These are phyloP conservation scores for Ascochyta koolunga DNA, from an alignment of 2,329 filamentous ascomycete species.

Conservation along the genomic window DNA sequence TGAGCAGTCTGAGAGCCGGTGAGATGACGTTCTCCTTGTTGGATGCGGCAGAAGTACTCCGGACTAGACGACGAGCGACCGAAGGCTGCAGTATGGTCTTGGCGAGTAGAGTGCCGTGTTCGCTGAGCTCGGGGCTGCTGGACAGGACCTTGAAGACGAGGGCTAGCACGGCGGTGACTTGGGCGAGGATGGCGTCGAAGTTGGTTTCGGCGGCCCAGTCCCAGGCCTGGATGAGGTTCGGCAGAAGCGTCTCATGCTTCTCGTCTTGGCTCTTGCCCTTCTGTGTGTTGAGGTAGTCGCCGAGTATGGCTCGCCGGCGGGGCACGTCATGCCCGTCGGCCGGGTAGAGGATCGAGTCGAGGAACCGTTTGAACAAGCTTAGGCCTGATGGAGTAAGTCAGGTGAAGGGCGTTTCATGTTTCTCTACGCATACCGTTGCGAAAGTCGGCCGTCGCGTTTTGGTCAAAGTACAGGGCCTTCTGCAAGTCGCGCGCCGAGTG, in stretches of 20 bases:
- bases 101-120: slow-evolving; percentile 78
- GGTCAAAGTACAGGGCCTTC: slow-evolving; percentile 46
- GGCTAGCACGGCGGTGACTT: slow-evolving; percentile 79
- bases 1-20: slow-evolving; percentile 82
- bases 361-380: slow-evolving; percentile 72
- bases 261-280: slow-evolving; percentile 57
- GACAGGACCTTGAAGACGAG: slow-evolving; percentile 82
- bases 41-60: slow-evolving; percentile 79
- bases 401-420: neutral
- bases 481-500: slow-evolving; percentile 44
- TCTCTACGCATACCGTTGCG: slow-evolving; percentile 33
- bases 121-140: slow-evolving; percentile 72
- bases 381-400: slow-evolving; percentile 57
- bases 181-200: slow-evolving; percentile 80
- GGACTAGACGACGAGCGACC: slow-evolving; percentile 79
- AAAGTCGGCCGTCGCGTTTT: slow-evolving; percentile 38
- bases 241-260: slow-evolving; percentile 68
- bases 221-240: slow-evolving; percentile 88
- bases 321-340: slow-evolving; percentile 56
- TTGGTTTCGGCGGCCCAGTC: slow-evolving; percentile 78
- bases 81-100: slow-evolving; percentile 80
- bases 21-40: slow-evolving; percentile 88
- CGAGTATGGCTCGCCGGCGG: slow-evolving; percentile 64
- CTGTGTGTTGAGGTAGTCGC: slow-evolving; percentile 71
- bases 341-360: slow-evolving; percentile 67